phyloP scores from a whole-genome alignment of 2,329 filamentous ascomycete species.

The Pseudocercospora crystallina region DNA sequence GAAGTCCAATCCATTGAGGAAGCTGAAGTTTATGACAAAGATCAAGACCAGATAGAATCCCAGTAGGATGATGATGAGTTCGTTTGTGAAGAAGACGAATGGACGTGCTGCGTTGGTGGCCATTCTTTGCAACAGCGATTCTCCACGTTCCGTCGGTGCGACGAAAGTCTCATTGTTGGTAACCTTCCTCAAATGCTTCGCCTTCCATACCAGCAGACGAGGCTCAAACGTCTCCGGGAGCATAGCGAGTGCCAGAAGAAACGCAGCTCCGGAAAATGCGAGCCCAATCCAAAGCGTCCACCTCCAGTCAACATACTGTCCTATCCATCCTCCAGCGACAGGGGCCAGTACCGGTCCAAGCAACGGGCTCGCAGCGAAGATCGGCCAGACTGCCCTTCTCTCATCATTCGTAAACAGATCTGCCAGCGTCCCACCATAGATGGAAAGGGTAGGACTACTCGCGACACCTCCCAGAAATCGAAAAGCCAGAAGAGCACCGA shows the following conservation, averaged over 20 bases:
- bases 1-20: slow-evolving; percentile 51
- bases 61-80: slow-evolving; percentile 47
- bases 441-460: slow-evolving; percentile 11
- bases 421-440: slow-evolving; percentile 18
- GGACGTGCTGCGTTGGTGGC: slow-evolving; percentile 6
- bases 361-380: slow-evolving; percentile 12
- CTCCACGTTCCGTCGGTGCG: slow-evolving; percentile 33
- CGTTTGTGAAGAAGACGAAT: slow-evolving; percentile 38
- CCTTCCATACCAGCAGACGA: slow-evolving; percentile 29
- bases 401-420: slow-evolving; percentile 16
- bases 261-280: slow-evolving; percentile 8
- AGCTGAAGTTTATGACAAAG: slow-evolving; percentile 55
- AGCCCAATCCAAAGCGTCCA: slow-evolving; percentile 39
- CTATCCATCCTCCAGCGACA: slow-evolving; percentile 21
- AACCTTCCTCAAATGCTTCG: slow-evolving; percentile 26
- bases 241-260: slow-evolving; percentile 35
- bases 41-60: slow-evolving; percentile 51
- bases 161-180: slow-evolving; percentile 42
- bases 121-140: neutral
- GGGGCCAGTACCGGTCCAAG: slow-evolving; percentile 17
- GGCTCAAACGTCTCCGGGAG: slow-evolving; percentile 50
- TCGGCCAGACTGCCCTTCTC: slow-evolving; percentile 10
- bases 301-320: slow-evolving; percentile 25
- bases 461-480: slow-evolving; percentile 17
- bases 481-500: slow-evolving; percentile 14